These are phyloP conservation scores for Tuber umbilicatum DNA, from an alignment of 495 filamentous ascomycete genomes.

Conservation along the genomic window DNA sequence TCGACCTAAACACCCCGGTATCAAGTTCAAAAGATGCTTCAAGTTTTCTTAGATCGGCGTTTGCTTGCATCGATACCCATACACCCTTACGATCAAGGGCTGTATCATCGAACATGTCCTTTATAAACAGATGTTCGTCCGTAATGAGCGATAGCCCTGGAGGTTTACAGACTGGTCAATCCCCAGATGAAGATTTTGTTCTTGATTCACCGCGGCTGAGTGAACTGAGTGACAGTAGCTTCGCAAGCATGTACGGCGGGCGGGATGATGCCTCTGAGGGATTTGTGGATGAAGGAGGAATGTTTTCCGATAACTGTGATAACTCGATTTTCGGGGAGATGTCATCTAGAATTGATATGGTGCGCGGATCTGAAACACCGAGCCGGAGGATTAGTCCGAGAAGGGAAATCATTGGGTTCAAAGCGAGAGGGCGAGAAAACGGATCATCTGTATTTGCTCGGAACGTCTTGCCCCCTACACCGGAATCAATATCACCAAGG, in stretches of 20 bases:
- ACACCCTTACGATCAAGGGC: constrained; percentile 10
- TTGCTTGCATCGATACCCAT: constrained; percentile 5
- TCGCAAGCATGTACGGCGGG: constrained; percentile 58
- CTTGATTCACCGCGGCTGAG: constrained; percentile 56
- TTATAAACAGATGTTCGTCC: constrained; percentile 25
- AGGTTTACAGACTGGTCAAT: constrained; percentile 12
- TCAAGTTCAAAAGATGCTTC: constrained; percentile 8
- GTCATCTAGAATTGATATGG: neutral
- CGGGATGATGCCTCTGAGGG: neutral
- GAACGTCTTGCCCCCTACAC: constrained; percentile 27
- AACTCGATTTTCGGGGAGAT: constrained; percentile 5
- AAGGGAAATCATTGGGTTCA: constrained; percentile 30
- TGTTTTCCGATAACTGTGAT: constrained; percentile 11
- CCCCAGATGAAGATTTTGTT: constrained; percentile 13
- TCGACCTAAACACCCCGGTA: constrained; percentile 27
- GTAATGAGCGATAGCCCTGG: constrained; percentile 19
- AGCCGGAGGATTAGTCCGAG: constrained; percentile 28
- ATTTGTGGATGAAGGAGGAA: constrained; percentile 1
- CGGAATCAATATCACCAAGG: constrained; percentile 30
- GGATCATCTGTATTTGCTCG: constrained; percentile 7
- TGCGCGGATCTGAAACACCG: constrained; percentile 16
- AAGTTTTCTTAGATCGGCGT: constrained; percentile 12
- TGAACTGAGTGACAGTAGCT: constrained; percentile 72
- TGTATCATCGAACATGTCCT: constrained; percentile 14
- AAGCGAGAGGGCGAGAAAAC: constrained; percentile 16